Percentiles rank a stretch among this genome's conserved stretches.
phyloP scores from a whole-genome alignment of 2,329 filamentous ascomycete species.

The Westerdykella ornata region DNA sequence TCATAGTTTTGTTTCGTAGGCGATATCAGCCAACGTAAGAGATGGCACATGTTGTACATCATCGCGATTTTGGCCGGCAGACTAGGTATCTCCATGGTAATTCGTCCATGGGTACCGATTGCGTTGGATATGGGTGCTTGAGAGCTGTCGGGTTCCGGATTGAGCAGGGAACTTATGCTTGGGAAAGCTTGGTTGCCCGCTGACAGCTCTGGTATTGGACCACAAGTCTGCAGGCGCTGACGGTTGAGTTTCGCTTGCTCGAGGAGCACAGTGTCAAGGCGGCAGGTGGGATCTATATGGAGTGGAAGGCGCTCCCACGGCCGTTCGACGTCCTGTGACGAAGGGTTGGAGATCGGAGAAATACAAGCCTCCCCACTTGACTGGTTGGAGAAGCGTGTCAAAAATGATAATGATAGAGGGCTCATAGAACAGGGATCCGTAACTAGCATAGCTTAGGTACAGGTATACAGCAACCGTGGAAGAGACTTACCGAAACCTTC shows the following conservation, averaged over 20 bases:
- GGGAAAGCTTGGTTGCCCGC: constrained; percentile 3
- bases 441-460: not conserved
- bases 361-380: not conserved
- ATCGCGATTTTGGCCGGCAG: constrained; percentile 4
- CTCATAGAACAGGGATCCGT: not conserved
- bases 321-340: not conserved
- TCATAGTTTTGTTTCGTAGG: constrained; percentile 10
- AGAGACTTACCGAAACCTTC: constrained; percentile 2
- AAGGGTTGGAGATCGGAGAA: not conserved
- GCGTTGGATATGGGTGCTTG: constrained; percentile 8
- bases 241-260: constrained; percentile 2
- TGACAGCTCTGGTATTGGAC: constrained; percentile 2
- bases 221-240: not conserved
- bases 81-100: constrained; percentile 5
- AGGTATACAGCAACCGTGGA: not conserved
- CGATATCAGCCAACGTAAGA: constrained; percentile 5
- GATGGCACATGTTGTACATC: constrained; percentile 7
- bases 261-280: constrained; percentile 6
- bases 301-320: constrained; percentile 6
- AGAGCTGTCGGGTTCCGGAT: constrained; percentile 3
- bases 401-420: constrained; percentile 1
- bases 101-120: constrained; percentile 6
- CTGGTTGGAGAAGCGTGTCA: constrained; percentile 1
- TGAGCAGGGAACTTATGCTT: constrained; percentile 4
- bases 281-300: constrained; percentile 4